A percentile compares a stretch with the other conserved stretches of the same genome.
These are phyloP conservation scores for Trichoderma arundinaceum DNA, from an alignment of 2,329 filamentous ascomycete species.

Conservation along the genomic window DNA sequence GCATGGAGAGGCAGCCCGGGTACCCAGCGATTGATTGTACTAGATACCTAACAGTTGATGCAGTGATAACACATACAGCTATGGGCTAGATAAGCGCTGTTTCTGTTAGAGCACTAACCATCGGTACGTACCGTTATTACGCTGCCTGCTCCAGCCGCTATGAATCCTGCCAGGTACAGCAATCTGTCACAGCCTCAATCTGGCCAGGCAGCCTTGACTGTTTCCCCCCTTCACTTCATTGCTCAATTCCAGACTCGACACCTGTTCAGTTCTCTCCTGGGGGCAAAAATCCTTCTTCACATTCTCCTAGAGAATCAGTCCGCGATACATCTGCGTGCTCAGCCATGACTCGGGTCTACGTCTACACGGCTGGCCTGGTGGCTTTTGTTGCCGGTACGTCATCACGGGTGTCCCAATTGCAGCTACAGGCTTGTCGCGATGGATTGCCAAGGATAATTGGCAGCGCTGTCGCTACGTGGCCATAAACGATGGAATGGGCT, in stretches of 20 bases:
- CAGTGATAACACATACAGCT: neutral
- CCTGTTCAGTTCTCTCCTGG: conserved; percentile 1
- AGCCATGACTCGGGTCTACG: conserved; percentile 52
- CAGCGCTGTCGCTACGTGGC: neutral
- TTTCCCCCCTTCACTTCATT: conserved; percentile 15
- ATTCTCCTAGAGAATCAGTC: neutral
- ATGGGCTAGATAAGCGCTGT: too few relatives aligned
- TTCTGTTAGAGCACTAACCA: neutral
- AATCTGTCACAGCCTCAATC: conserved; percentile 21
- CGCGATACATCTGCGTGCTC: neutral
- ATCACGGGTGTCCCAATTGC: neutral
- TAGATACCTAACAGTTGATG: neutral
- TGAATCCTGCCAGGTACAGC: conserved; percentile 6
- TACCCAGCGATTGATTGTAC: neutral
- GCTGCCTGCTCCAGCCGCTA: conserved; percentile 9
- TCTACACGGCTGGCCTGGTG: conserved; percentile 52
- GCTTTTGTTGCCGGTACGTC: conserved; percentile 53
- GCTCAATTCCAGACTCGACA: conserved; percentile 22
- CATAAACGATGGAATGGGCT: neutral
- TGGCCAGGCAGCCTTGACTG: conserved; percentile 18
- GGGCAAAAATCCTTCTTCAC: neutral
- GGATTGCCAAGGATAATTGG: conserved; percentile 6
- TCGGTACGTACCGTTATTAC: neutral
- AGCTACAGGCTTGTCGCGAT: conserved; percentile 1
- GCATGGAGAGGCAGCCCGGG: conserved; percentile 11